Base-by-base conservation (phyloP, 2,329 filamentous ascomycete genomes). In the Botryotinia calthae region DNA sequence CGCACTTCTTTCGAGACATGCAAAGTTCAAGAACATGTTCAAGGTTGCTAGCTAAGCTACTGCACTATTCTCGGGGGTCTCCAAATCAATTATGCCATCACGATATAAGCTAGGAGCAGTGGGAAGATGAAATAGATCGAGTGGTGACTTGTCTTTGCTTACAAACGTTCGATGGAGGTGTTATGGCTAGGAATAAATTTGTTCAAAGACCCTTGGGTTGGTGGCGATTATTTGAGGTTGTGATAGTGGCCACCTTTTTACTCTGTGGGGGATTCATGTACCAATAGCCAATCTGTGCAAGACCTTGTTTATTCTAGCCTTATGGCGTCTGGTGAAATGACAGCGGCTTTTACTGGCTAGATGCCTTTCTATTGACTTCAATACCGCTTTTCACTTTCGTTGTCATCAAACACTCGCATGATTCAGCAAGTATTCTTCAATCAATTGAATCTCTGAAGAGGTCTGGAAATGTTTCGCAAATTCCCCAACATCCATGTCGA, bases 191-290 rank as follows among this genome's bases (percentile, higher is more conserved):
- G 8, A 34, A 46, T 20, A 12, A 46, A 34, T 37, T 37, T 20
- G 20, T 34, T 16, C 34, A 40, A 61, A n/a, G 9, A 14, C 5
- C 12, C 18, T 34, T 46, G n/a, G n/a, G 2, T 54, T 64, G 28
- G 28, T 28, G 28, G 28, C n/a, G 20, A 64, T 46, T 16, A 14
- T 46, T 3, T 48, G 14, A 67, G 16, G 64, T 4, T 37, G 40
- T 48, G 16, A 40, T 67, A 54, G 64, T 67, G 51, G 42, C 64
- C 25, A 54, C 25, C 64, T 67, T 42, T 37, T 37, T 25, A 63
- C 22, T 20, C 6, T 51, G 16, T 37, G 4, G 16, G 34, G 44
- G 25, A 51, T 51, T 51, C 16, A 25, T 22, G 20, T 9, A 51
- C 20, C 28, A 18, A n/a, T n/a, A 34, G 46, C 25, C 25, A 54